A percentile compares a stretch with the other conserved stretches of the same genome.
phyloP scores from a whole-genome alignment of 352 stramenopile genomes.

The Phytophthora sansomeana region DNA sequence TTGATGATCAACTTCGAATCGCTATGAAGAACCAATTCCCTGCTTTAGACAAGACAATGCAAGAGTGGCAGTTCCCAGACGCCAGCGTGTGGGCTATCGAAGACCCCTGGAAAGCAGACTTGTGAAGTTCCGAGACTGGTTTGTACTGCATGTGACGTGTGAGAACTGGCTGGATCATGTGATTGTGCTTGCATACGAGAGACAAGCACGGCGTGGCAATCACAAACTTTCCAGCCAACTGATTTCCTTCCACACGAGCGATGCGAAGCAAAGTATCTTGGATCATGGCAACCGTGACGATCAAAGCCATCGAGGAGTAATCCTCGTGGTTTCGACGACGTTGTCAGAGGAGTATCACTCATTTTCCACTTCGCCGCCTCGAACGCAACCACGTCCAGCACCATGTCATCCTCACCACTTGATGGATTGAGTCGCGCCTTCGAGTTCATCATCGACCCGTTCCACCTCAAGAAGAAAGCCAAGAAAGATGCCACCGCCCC shows the following conservation, averaged over 20 bases:
- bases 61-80: conserved; percentile 23
- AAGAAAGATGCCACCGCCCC: conserved; percentile 36
- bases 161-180: neutral
- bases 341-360: neutral
- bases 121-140: neutral
- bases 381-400: conserved; percentile 3
- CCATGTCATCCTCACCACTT: conserved; percentile 24
- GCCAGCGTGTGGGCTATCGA: conserved; percentile 7
- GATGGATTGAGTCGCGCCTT: conserved; percentile 41
- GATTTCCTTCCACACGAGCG: neutral
- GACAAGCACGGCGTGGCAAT: neutral
- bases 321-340: neutral
- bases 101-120: conserved; percentile 8
- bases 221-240: neutral
- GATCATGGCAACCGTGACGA: neutral
- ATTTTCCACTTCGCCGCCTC: conserved; percentile 12
- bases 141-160: neutral
- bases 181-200: neutral
- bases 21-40: conserved; percentile 35
- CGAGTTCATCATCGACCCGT: conserved; percentile 46
- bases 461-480: conserved; percentile 40
- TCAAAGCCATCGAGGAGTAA: neutral
- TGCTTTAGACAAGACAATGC: conserved; percentile 6
- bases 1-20: conserved; percentile 40
- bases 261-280: neutral